phyloP scores from a whole-genome alignment of 2,329 filamentous ascomycete species.

The Fusarium fujikuroi region DNA sequence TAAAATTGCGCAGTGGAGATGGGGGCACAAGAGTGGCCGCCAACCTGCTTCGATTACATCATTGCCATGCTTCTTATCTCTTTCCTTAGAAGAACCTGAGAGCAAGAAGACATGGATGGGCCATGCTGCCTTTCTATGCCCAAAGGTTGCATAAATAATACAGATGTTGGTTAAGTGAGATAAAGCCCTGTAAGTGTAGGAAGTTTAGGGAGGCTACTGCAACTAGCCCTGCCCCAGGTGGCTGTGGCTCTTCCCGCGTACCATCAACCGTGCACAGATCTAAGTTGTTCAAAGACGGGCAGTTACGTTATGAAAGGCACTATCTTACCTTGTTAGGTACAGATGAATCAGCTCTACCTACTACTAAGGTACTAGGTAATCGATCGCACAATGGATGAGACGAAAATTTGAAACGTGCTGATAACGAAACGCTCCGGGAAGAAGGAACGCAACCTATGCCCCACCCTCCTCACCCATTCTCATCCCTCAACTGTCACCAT shows the following conservation, averaged over 20 bases:
- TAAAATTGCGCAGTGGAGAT: slow-evolving; percentile 1
- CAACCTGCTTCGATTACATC: neutral
- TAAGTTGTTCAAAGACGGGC: neutral
- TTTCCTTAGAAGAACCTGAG: neutral
- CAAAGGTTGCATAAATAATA: neutral
- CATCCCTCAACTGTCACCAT: neutral
- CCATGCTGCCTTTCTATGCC: too few species aligned
- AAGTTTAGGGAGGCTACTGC: neutral
- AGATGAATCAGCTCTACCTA: neutral
- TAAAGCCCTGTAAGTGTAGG: neutral
- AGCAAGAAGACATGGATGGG: too few species aligned
- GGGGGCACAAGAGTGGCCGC: neutral
- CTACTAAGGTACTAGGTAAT: neutral
- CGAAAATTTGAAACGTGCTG: neutral
- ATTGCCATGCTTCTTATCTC: neutral
- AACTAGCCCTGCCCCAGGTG: neutral
- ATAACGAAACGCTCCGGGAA: neutral
- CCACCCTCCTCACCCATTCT: neutral
- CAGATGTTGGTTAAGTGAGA: neutral
- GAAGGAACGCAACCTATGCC: neutral
- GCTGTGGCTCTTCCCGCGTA: slow-evolving; percentile 4
- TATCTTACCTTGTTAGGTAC: neutral
- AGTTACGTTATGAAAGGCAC: neutral
- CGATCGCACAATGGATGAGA: neutral
- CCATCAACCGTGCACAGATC: neutral